Conservation (phyloP, 495 filamentous ascomycete species). For the Talaromyces wortmannii region DNA sequence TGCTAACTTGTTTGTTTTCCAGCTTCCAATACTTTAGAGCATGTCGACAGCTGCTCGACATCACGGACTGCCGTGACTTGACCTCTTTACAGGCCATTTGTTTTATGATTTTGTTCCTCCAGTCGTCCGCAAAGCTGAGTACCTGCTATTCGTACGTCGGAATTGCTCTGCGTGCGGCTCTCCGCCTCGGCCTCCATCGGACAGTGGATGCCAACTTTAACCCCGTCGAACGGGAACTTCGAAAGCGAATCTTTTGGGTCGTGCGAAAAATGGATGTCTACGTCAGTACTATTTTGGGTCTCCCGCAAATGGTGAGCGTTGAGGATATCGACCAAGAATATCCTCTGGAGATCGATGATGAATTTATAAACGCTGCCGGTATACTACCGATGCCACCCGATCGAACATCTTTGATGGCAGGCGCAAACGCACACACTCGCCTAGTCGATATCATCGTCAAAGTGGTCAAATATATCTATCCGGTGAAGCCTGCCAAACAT, state of each 20-base stretch:
- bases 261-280: constrained; percentile 93
- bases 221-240: constrained; percentile 76
- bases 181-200: constrained; percentile 85
- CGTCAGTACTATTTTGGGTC: constrained; percentile 79
- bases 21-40: constrained; percentile 83
- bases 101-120: constrained; percentile 90
- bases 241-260: constrained; percentile 84
- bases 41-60: constrained; percentile 74
- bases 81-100: constrained; percentile 77
- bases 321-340: constrained; percentile 91
- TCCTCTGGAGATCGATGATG: constrained; percentile 81
- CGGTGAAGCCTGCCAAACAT: constrained; percentile 60
- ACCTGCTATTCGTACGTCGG: constrained; percentile 93
- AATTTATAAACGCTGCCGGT: constrained; percentile 74
- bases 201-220: constrained; percentile 67
- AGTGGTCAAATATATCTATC: constrained; percentile 85
- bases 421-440: constrained; percentile 76
- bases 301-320: constrained; percentile 75
- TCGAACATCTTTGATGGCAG: constrained; percentile 66
- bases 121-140: constrained; percentile 83
- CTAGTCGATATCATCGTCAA: constrained; percentile 75
- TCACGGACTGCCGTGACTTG: constrained; percentile 87
- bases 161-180: constrained; percentile 76
- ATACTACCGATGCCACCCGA: constrained; percentile 73
- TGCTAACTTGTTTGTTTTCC: constrained; percentile 6